phyloP scores from a whole-genome alignment of 768 basidiomycete species.

The Bullera alba region DNA sequence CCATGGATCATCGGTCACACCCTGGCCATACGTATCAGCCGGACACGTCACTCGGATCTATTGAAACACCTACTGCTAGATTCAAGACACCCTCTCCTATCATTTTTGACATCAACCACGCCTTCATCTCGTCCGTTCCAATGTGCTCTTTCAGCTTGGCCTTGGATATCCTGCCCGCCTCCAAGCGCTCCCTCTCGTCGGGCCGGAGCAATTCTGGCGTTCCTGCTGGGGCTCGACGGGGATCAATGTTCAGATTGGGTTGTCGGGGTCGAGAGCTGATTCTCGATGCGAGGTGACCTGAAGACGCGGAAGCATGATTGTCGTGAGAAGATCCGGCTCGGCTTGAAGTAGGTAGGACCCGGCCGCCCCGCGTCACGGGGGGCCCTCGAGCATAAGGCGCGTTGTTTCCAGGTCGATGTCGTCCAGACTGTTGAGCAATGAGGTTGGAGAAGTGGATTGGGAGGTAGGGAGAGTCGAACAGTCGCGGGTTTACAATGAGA shows the following conservation, averaged over 20 bases:
- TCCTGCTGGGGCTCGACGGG: slow-evolving; percentile 6
- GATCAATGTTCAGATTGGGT: slow-evolving; percentile 4
- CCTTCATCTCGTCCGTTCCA: slow-evolving; percentile 25
- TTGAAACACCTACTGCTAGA: too few species aligned
- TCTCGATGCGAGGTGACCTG: neutral
- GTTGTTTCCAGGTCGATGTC: slow-evolving; percentile 4
- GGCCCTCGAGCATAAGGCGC: slow-evolving; percentile 8
- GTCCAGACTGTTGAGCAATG: slow-evolving; percentile 12
- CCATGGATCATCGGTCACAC: slow-evolving; percentile 66
- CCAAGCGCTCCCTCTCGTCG: slow-evolving; percentile 10
- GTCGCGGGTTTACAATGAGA: neutral
- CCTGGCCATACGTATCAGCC: slow-evolving; percentile 11
- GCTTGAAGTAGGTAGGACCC: too few species aligned
- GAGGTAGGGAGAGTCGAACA: neutral
- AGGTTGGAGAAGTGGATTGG: neutral
- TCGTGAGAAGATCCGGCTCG: too few species aligned
- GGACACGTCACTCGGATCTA: too few species aligned
- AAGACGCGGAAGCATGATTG: neutral
- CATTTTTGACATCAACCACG: slow-evolving; percentile 24
- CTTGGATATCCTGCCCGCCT: neutral
- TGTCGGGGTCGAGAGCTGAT: neutral
- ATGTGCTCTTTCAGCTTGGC: slow-evolving; percentile 21
- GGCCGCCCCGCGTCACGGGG: too few species aligned
- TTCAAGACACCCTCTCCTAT: too few species aligned
- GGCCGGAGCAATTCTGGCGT: slow-evolving; percentile 9